A percentile compares a stretch with the other conserved stretches of the same genome.
phyloP scores from a whole-genome alignment of 2,329 filamentous ascomycete genomes.

The Xylaria multiplex region DNA sequence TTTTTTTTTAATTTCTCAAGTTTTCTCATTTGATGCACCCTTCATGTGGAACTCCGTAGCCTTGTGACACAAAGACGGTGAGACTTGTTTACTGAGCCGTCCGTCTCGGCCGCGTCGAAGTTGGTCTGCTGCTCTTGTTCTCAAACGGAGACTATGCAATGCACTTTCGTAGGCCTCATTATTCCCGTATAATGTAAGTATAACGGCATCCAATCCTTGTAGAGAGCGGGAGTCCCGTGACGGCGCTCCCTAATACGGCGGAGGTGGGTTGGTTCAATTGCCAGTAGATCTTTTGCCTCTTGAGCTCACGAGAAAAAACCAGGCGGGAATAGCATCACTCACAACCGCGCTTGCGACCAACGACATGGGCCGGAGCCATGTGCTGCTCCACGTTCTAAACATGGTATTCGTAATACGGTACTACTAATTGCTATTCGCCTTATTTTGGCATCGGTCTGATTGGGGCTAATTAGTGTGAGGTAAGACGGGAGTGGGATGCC shows the following conservation, averaged over 20 bases:
- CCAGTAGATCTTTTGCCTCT: conserved; percentile 1
- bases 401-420: conserved; percentile 15
- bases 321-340: conserved; percentile 19
- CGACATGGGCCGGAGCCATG: neutral
- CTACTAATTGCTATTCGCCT: conserved; percentile 1
- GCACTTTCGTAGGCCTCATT: neutral
- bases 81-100: conserved; percentile 34
- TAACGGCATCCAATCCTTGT: neutral
- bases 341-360: neutral
- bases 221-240: conserved; percentile 6
- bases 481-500: conserved; percentile 29
- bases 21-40: neutral
- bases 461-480: conserved; percentile 22
- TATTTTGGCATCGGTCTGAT: conserved; percentile 6
- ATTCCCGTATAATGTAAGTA: conserved; percentile 4
- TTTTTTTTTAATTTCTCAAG: too few species aligned
- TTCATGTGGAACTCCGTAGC: conserved; percentile 37
- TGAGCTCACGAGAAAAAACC: neutral
- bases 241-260: neutral
- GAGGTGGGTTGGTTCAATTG: neutral
- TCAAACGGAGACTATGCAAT: conserved; percentile 5
- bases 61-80: conserved; percentile 41
- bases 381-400: neutral
- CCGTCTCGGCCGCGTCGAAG: conserved; percentile 2
- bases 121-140: neutral